phyloP scores from a whole-genome alignment of 164 flowering plant genomes.

The Magnolia kwangsiensis region DNA sequence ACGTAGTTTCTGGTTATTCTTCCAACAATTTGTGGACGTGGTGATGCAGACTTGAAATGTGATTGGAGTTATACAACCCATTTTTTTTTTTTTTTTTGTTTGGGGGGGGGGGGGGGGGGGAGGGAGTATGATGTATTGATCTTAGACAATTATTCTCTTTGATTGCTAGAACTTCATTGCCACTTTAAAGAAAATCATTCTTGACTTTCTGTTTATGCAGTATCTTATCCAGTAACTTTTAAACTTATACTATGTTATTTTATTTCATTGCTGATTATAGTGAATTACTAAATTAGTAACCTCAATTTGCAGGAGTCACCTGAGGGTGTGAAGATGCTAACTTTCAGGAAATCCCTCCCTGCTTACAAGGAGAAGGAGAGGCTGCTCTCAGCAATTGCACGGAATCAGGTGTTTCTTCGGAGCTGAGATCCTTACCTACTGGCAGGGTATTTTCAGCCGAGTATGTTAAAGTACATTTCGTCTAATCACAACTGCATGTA shows the following conservation, averaged over 20 bases:
- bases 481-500: not conserved
- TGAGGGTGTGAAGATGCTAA: slow-evolving; percentile 79
- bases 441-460: slow-evolving; percentile 18
- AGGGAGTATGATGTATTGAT: no score
- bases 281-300: no score
- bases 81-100: no score
- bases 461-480: slow-evolving; percentile 13
- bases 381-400: slow-evolving; percentile 87
- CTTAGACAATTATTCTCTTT: not conserved
- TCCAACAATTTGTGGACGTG: not conserved
- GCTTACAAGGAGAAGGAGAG: slow-evolving; percentile 83
- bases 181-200: not conserved
- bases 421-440: slow-evolving; percentile 14
- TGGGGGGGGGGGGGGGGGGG: no score
- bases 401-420: slow-evolving; percentile 70
- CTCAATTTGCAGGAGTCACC: slow-evolving; percentile 71
- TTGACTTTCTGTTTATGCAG: not conserved
- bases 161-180: not conserved
- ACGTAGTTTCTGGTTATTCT: not conserved
- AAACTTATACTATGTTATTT: no score
- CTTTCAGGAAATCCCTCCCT: slow-evolving; percentile 81
- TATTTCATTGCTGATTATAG: no score
- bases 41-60: not conserved
- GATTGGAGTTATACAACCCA: not conserved
- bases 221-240: not conserved